Base-by-base conservation (phyloP, 306 rosid genomes). In the Vachellia pachyceras region DNA sequence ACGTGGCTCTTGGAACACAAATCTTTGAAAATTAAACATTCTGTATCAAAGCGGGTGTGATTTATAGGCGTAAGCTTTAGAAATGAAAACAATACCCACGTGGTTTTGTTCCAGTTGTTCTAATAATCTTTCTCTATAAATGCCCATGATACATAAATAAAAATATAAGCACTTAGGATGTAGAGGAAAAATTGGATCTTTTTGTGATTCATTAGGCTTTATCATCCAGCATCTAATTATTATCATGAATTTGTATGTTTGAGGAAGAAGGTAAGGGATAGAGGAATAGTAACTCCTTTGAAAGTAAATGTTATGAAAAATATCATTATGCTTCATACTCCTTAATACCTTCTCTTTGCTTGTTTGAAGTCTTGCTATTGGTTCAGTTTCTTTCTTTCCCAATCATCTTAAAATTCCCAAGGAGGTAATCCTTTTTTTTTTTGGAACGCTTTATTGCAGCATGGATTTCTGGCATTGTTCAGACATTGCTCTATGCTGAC, bases 401-500 rank as follows among this genome's bases (percentile, higher is more conserved):
- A 29, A 61, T 2, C 40, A 12, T 12, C 39, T 18, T n/a, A 54
- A 54, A n/a, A 18, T 54, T n/a, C 25, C 60, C n/a, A 5, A n/a
- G 22, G 60, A 54, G 11, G 11, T 14, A 14, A 47, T 50, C 7
- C 14, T 47, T 13, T 15, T 44, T 11, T 44, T 14, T 73, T 52
- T 72, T 23, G 68, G 25, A 40, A n/a, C 81, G 44, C 52, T 69
- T 67, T 72, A 12, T 77, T 86, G 87, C 97, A 92, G 98, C 95
- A 78, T 94, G 98, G 98, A 77, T 90, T 39, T 81, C 98, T 18
- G 96, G 98, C 79, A 83, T 87, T 69, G 78, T 94, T 78, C 98
- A 94, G 84, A 94, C 98, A 23, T 77, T 92, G 86, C 88, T 94
- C 13, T 94, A 94, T 77, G 97, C 92, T 47, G 98, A 94, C 80